These are phyloP conservation scores for Arthrobotrys conoides DNA, from an alignment of 2,329 filamentous ascomycete species.

Conservation along the genomic window DNA sequence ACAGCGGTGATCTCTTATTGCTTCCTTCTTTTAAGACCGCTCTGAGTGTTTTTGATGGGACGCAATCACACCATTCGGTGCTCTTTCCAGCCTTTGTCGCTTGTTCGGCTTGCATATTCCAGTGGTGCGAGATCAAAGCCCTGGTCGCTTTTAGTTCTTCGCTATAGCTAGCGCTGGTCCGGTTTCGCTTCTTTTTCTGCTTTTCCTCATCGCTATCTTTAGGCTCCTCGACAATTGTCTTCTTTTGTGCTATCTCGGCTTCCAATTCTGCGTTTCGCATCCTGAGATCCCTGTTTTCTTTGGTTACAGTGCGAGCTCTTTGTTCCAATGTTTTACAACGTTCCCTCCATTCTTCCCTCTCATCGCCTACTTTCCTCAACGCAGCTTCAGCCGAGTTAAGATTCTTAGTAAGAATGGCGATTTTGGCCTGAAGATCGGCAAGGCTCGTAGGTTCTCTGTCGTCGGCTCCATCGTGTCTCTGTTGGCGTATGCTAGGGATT, in stretches of 20 bases:
- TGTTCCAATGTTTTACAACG: conserved; percentile 57
- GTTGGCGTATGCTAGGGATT: conserved; percentile 19
- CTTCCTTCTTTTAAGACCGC: conserved; percentile 42
- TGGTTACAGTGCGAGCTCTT: conserved; percentile 48
- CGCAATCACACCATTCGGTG: conserved; percentile 48
- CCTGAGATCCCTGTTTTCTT: conserved; percentile 60
- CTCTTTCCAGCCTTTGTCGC: conserved; percentile 33
- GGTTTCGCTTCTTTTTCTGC: conserved; percentile 31
- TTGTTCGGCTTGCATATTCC: conserved; percentile 51
- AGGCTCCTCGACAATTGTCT: conserved; percentile 21
- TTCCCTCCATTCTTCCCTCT: conserved; percentile 61
- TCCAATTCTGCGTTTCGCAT: conserved; percentile 46
- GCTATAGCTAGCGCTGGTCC: conserved; percentile 32
- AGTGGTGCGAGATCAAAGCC: conserved; percentile 52
- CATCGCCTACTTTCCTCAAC: conserved; percentile 59
- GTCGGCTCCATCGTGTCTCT: conserved; percentile 19
- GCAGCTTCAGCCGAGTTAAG: conserved; percentile 47
- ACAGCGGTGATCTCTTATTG: conserved; percentile 30
- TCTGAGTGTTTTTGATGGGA: conserved; percentile 47
- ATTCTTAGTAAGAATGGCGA: conserved; percentile 38
- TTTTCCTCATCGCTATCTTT: conserved; percentile 12
- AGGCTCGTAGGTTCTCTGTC: conserved; percentile 33
- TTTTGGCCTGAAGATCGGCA: conserved; percentile 37
- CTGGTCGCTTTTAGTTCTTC: conserved; percentile 46
- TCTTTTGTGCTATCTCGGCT: conserved; percentile 31